These are phyloP conservation scores for Sporisorium graminicola DNA, from an alignment of 1,284 basidiomycete species.

Conservation along the genomic window DNA sequence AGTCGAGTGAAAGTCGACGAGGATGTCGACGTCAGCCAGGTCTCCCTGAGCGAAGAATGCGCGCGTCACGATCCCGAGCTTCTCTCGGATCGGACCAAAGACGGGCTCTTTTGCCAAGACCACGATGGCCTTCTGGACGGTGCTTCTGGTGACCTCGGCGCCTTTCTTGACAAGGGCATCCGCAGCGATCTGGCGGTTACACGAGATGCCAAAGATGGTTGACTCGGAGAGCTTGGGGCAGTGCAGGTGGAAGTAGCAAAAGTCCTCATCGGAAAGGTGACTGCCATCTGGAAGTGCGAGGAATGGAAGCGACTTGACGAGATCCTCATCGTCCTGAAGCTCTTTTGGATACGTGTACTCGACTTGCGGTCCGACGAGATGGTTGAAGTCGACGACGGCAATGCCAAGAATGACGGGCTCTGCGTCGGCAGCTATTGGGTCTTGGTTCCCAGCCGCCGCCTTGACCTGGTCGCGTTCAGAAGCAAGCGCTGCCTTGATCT, in stretches of 20 bases:
- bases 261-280: constrained; percentile 93
- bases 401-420: constrained; percentile 62
- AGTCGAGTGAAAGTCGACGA: constrained; percentile 68
- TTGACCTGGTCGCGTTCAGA: constrained; percentile 36
- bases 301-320: constrained; percentile 80
- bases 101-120: constrained; percentile 79
- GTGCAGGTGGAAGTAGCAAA: constrained; percentile 91
- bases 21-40: constrained; percentile 62
- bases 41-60: constrained; percentile 69
- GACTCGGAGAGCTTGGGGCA: constrained; percentile 40
- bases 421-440: neutral
- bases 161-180: constrained; percentile 83
- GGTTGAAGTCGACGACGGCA: constrained; percentile 68
- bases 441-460: constrained; percentile 19
- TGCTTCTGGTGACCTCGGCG: constrained; percentile 90
- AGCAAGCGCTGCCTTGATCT: constrained; percentile 48
- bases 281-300: constrained; percentile 97
- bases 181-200: constrained; percentile 93
- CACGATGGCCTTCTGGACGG: constrained; percentile 97
- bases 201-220: constrained; percentile 61
- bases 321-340: constrained; percentile 62
- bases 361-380: constrained; percentile 67
- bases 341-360: constrained; percentile 63
- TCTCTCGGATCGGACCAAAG: constrained; percentile 76
- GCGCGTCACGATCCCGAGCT: constrained; percentile 90